A percentile compares a stretch with the other conserved stretches of the same genome.
phyloP scores from a whole-genome alignment of 129 eudicot genomes.

The Arctium lappa region DNA sequence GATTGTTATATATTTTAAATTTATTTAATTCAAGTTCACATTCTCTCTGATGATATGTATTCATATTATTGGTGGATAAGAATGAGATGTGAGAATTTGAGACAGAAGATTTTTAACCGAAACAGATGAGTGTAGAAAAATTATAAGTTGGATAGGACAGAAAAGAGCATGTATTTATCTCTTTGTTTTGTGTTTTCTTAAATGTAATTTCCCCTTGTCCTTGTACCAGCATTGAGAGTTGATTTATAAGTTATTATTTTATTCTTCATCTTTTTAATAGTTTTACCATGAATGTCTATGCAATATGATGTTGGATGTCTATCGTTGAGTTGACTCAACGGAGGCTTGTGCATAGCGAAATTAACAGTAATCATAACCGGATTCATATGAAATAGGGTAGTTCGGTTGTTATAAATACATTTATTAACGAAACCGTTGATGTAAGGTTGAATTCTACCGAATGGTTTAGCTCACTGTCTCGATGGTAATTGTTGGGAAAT shows the following conservation, averaged over 20 bases:
- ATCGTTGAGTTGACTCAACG: too few relatives aligned
- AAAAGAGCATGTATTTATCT: constrained; percentile 1
- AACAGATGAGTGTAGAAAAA: neutral
- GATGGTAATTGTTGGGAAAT: too few relatives aligned
- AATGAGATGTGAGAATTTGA: neutral
- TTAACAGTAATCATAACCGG: too few relatives aligned
- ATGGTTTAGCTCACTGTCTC: too few relatives aligned
- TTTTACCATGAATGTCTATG: neutral
- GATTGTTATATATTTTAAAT: neutral
- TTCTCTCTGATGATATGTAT: neutral
- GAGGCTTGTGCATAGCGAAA: too few relatives aligned
- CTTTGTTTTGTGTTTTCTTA: neutral
- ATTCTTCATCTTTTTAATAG: neutral
- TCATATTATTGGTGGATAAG: neutral
- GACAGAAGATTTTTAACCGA: neutral
- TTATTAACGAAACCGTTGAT: too few relatives aligned
- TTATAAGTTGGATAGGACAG: neutral
- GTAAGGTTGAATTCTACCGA: too few relatives aligned
- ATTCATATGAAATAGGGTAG: too few relatives aligned
- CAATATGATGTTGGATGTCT: neutral
- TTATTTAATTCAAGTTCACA: neutral
- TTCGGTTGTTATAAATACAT: too few relatives aligned
- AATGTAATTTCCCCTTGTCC: neutral
- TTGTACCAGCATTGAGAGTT: neutral
- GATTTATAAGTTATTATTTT: constrained; percentile 12